Evolutionary conservation across 805 yeast species (phyloP).

Genomic region (Wickerhamomyces alni): DNA sequence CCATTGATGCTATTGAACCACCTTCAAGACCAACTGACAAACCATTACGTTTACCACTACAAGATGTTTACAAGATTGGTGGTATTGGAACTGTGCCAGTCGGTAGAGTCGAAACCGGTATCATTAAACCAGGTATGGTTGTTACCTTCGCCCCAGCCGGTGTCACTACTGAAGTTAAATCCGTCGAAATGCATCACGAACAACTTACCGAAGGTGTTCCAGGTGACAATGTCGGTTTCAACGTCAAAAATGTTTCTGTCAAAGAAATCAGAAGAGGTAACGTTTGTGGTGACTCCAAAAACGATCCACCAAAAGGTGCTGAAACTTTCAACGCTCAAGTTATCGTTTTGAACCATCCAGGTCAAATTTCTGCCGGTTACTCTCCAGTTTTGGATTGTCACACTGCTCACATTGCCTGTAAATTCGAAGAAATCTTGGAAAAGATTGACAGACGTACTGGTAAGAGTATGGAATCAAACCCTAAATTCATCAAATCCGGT

Average conservation of each 20-base stretch:
- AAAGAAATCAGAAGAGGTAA: constrained; percentile 92
- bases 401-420: constrained; percentile 93
- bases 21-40: constrained; percentile 82
- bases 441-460: constrained; percentile 95
- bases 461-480: constrained; percentile 85
- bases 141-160: constrained; percentile 89
- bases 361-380: constrained; percentile 91
- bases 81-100: constrained; percentile 95
- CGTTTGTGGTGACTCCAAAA: constrained; percentile 92
- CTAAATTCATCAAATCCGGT: constrained; percentile 93
- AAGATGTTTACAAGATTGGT: constrained; percentile 92
- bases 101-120: constrained; percentile 94
- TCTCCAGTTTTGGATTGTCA: constrained; percentile 89
- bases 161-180: constrained; percentile 89
- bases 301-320: constrained; percentile 83
- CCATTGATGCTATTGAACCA: constrained; percentile 83
- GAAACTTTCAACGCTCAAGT: constrained; percentile 86
- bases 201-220: constrained; percentile 78
- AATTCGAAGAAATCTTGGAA: constrained; percentile 72
- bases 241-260: constrained; percentile 90
- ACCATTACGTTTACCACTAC: constrained; percentile 88
- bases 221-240: constrained; percentile 89
- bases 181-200: constrained; percentile 94
- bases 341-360: constrained; percentile 88
- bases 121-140: constrained; percentile 88